Conservation (phyloP, 495 filamentous ascomycete genomes). For the Penicillium bovifimosum region DNA sequence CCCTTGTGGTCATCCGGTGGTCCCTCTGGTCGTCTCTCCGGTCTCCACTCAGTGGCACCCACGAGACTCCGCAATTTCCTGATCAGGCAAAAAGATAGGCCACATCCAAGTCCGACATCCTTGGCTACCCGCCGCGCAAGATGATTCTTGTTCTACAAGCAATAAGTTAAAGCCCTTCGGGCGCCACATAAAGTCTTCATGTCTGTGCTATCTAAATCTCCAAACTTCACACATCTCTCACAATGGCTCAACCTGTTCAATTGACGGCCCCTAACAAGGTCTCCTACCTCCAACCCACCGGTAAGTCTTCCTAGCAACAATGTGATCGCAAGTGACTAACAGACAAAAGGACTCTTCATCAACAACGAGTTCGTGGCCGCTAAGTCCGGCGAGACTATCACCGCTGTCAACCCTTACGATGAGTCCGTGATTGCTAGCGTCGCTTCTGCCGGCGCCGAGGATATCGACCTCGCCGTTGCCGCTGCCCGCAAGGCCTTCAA, state of each 20-base stretch:
- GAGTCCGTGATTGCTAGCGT: slow-evolving; percentile 56
- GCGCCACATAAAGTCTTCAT: neutral
- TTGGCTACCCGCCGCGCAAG: neutral
- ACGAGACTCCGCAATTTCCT: neutral
- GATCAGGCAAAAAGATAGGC: neutral
- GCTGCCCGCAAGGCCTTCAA: slow-evolving; percentile 74
- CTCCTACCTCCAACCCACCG: neutral
- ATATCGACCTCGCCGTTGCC: slow-evolving; percentile 70
- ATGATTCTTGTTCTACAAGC: neutral
- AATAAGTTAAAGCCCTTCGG: neutral
- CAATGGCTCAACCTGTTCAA: slow-evolving; percentile 1
- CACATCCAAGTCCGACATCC: neutral
- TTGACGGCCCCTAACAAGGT: neutral
- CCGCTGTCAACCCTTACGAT: neutral
- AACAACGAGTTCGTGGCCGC: slow-evolving; percentile 1
- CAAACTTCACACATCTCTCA: neutral
- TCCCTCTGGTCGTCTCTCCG: no score
- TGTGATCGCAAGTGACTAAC: neutral
- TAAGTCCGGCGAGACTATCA: neutral
- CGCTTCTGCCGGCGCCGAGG: slow-evolving; percentile 64
- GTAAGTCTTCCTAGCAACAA: neutral
- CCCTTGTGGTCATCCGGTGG: no score
- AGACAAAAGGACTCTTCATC: neutral
- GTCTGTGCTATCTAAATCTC: neutral
- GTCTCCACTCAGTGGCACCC: neutral